Evolutionary conservation across 805 yeast species (phyloP), one percentile per base, ranked within the genome.

Genomic region (Wickerhamomyces xylosicus): DNA sequence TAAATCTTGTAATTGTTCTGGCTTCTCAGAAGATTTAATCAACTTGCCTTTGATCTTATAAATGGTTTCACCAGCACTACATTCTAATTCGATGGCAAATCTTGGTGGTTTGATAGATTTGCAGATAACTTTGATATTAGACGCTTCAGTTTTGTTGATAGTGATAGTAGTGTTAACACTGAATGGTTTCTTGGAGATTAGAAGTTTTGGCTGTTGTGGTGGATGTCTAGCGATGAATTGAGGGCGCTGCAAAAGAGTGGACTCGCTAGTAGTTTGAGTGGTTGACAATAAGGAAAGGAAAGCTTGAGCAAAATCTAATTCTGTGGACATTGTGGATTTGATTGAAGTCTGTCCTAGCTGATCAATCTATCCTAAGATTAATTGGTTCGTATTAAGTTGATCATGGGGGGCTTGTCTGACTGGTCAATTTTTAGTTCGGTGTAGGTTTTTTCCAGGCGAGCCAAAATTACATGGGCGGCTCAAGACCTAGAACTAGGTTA

Each of bases 71-170:
- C 52, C 47, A 2, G 45, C 31, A 19, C 43, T 33, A n/a, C 55
- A 48, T 18, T 53, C 44, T 18, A 56, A 44, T 14, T 53, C 46
- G 14, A 62, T 45, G 31, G 61, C 55, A 57, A 84, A 81, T 52
- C 78, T 83, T 5, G 95, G 95, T 4, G 80, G 73, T 49, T 78
- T 76, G 39, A 85, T 71, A 22, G 89, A 80, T 57, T 79, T 80
- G 53, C 85, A 66, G 4, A 57, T 49, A 14, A 71, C 59, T 13
- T 45, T 42, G 16, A 34, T 19, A 15, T 11, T 15, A 5, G 13
- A 5, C 5, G 18, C 17, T 31, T 31, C 33, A 16, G 6, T 6
- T 21, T 14, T 9, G 32, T 8, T 3, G 35, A 10, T 11, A 21
- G n/a, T n/a, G n/a, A n/a, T n/a, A n/a, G n/a, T n/a, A n/a, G n/a